Evolutionary conservation across 1,284 basidiomycete genomes (phyloP), one percentile per base, ranked within the genome.

Genomic region (Leccinum angustisporum): DNA sequence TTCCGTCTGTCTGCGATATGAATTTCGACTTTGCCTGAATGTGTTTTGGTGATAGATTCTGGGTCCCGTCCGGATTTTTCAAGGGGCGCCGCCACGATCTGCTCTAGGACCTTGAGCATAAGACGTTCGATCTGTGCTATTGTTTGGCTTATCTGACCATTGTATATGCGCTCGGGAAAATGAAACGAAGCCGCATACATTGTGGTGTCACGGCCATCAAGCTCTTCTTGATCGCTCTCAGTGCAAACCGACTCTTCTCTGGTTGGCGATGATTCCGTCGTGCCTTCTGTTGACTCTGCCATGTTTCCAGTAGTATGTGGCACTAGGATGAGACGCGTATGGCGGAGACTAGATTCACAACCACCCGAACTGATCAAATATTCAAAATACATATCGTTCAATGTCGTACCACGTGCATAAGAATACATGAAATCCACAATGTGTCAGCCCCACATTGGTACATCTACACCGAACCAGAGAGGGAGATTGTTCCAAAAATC

Each of bases 401-500:
- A 13, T 54, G 36, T 11, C 13, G 54, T 59, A 60, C 67, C 21
- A 61, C 11, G 60, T n/a, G 27, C 43, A 10, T 46, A 46, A 18
- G 62, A 59, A 55, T 70, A 69, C 70, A 72, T 40, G 51, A 59
- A 31, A 33, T 33, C 53, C 38, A 18, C 10, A 46, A 53, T 31
- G 59, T 13, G 62, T 78, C 68, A 81, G 18, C 76, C 78, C 85
- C 85, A 86, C 59, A 75, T 75, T 53, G 77, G 67, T 36, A 85
- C 74, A 57, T 85, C 80, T 64, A 89, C 70, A 11, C 82, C 83
- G 69, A 90, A 90, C 87, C 87, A 90, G 54, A 72, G 65, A 2
- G 88, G 88, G 18, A 90, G 69, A 61, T 79, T 81, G 55, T 77
- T 75, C 88, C 88, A 90, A 65, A 89, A 81, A 43, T 85, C 83